These are phyloP conservation scores for Groenewaldozyma auringiensis DNA, from an alignment of 1,139 yeast genomes.

Conservation along the genomic window DNA sequence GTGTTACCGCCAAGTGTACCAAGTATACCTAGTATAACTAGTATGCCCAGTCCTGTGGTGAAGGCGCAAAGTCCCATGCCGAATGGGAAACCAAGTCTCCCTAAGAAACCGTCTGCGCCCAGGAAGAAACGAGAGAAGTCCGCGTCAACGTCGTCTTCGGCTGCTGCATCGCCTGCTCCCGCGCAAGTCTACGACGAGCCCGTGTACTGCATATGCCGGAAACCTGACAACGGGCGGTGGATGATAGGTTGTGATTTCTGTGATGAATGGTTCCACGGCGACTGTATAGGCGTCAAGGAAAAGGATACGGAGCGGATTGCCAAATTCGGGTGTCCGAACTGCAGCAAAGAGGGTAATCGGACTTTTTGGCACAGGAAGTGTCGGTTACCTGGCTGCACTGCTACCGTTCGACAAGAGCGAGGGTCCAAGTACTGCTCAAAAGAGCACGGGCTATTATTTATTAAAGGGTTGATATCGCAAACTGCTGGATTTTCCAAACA, in stretches of 20 bases:
- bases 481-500: slow-evolving; percentile 13
- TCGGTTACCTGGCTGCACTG: slow-evolving; percentile 49
- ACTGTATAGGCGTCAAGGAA: slow-evolving; percentile 58
- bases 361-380: slow-evolving; percentile 68
- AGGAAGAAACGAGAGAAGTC: neutral
- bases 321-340: slow-evolving; percentile 67
- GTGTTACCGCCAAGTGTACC: too few species aligned
- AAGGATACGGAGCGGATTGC: slow-evolving; percentile 51
- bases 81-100: neutral
- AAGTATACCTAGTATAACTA: too few species aligned
- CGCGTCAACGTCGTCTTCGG: neutral
- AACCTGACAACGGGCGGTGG: slow-evolving; percentile 65
- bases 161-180: slow-evolving; percentile 2
- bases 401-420: slow-evolving; percentile 42
- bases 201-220: slow-evolving; percentile 70
- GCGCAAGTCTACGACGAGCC: slow-evolving; percentile 31
- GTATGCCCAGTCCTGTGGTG: neutral
- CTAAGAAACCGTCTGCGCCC: neutral
- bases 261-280: slow-evolving; percentile 91
- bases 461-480: slow-evolving; percentile 29
- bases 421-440: slow-evolving; percentile 65
- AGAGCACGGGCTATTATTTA: slow-evolving; percentile 60
- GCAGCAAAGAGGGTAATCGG: slow-evolving; percentile 45
- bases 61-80: neutral
- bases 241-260: slow-evolving; percentile 95